Evolutionary conservation across 2,329 filamentous ascomycete genomes (phyloP).

Genomic region (Nannizziopsis arthrosporioides): DNA sequence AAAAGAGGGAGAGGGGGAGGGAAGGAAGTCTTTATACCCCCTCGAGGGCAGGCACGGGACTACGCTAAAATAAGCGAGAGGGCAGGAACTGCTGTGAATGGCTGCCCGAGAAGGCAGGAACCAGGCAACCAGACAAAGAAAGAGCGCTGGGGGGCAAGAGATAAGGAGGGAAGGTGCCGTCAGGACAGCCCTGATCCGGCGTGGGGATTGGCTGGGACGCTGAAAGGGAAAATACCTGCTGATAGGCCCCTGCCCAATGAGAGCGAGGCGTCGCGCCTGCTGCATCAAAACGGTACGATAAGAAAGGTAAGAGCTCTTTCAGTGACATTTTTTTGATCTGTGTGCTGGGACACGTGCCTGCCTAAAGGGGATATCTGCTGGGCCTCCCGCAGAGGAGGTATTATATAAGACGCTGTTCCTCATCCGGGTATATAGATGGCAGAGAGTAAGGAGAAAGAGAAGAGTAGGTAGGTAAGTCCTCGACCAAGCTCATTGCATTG

Average conservation of each 20-base stretch:
- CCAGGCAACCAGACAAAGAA: neutral
- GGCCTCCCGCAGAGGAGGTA: neutral
- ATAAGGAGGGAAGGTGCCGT: neutral
- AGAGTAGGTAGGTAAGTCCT: neutral
- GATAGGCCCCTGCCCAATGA: slow-evolving; percentile 4
- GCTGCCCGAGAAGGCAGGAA: neutral
- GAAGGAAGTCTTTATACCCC: slow-evolving; percentile 12
- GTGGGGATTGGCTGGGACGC: neutral
- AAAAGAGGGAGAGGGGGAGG: neutral
- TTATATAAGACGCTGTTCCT: neutral
- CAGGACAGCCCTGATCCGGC: neutral
- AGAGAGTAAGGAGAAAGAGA: neutral
- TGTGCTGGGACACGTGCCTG: too few species aligned
- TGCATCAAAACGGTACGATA: slow-evolving; percentile 5
- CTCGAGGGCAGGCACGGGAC: neutral
- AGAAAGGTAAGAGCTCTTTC: neutral
- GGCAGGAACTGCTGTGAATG: slow-evolving; percentile 1
- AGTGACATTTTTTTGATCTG: too few species aligned
- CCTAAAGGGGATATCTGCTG: neutral
- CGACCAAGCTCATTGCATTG: neutral
- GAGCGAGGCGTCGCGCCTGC: neutral
- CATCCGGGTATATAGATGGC: neutral
- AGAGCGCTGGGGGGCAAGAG: neutral
- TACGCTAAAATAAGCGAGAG: slow-evolving; percentile 11
- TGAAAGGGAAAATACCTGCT: neutral